Conservation (phyloP, 257 asterid genomes). For the Nicotiana noctiflora region DNA sequence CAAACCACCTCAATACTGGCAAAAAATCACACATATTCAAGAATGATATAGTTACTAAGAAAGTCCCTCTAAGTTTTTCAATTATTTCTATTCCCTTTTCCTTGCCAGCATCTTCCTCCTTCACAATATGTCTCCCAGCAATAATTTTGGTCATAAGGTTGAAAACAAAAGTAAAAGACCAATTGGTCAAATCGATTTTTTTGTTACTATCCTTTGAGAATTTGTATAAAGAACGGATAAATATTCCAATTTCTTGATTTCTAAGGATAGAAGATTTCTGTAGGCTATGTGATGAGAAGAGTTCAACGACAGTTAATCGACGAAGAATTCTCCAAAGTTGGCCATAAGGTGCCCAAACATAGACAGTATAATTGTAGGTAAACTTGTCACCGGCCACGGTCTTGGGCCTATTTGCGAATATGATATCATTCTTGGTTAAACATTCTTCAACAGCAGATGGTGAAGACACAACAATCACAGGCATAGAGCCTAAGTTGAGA, state of each 20-base stretch:
- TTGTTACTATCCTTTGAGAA: not conserved
- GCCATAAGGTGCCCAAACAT: slow-evolving; percentile 32
- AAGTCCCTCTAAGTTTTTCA: slow-evolving; percentile 17
- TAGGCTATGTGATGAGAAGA: slow-evolving; percentile 35
- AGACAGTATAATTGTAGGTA: slow-evolving; percentile 27
- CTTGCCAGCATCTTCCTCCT: slow-evolving; percentile 27
- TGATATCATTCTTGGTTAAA: slow-evolving; percentile 28
- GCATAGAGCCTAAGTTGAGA: slow-evolving; percentile 32
- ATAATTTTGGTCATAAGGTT: slow-evolving; percentile 29
- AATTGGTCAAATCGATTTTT: slow-evolving; percentile 12
- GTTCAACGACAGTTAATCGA: slow-evolving; percentile 23
- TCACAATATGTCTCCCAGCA: slow-evolving; percentile 29
- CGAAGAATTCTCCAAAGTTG: slow-evolving; percentile 41
- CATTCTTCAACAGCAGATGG: slow-evolving; percentile 28
- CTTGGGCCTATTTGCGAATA: slow-evolving; percentile 40
- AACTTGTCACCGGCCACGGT: slow-evolving; percentile 30
- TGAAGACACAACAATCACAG: slow-evolving; percentile 39
- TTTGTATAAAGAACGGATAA: slow-evolving; percentile 18
- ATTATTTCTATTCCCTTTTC: slow-evolving; percentile 28
- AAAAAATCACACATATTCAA: slow-evolving; percentile 11
- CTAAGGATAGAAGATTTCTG: slow-evolving; percentile 26
- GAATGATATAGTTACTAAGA: slow-evolving; percentile 10
- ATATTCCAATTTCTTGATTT: slow-evolving; percentile 20
- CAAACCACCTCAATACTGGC: slow-evolving; percentile 46
- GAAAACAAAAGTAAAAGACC: slow-evolving; percentile 27